These are phyloP conservation scores for Teunomyces kruisii DNA, from an alignment of 805 yeast genomes.

Conservation along the genomic window DNA sequence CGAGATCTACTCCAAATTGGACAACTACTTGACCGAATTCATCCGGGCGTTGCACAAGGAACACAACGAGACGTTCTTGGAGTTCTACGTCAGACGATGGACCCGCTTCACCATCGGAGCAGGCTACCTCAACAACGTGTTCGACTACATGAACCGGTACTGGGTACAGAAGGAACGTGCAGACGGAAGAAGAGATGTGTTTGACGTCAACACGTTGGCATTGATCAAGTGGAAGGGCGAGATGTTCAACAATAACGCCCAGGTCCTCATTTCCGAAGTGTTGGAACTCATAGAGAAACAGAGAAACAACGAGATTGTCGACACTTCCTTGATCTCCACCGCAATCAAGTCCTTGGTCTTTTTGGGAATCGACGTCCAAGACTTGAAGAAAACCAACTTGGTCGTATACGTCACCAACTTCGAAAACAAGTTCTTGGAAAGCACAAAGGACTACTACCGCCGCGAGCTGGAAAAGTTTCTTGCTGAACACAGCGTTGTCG, in stretches of 20 bases:
- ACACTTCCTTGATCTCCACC: constrained; percentile 61
- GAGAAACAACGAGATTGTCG: constrained; percentile 74
- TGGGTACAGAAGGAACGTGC: constrained; percentile 97
- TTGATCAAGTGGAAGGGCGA: constrained; percentile 84
- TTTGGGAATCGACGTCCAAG: constrained; percentile 88
- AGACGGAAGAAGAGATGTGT: constrained; percentile 86
- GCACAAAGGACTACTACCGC: constrained; percentile 64
- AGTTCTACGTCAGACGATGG: constrained; percentile 87
- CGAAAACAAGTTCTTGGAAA: constrained; percentile 72
- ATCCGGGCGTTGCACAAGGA: constrained; percentile 47
- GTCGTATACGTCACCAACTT: constrained; percentile 78
- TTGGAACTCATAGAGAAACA: constrained; percentile 74
- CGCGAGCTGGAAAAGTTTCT: constrained; percentile 69
- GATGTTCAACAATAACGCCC: constrained; percentile 69
- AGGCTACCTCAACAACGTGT: constrained; percentile 84
- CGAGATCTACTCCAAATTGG: constrained; percentile 76
- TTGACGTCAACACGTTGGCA: constrained; percentile 88
- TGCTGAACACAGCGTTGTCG: constrained; percentile 76
- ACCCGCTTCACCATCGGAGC: constrained; percentile 88
- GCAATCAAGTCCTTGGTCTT: constrained; percentile 86
- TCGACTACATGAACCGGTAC: constrained; percentile 93
- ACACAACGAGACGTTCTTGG: constrained; percentile 66
- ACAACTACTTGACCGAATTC: constrained; percentile 62
- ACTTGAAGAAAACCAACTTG: constrained; percentile 79
- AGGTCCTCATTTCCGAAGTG: constrained; percentile 63